phyloP scores from a whole-genome alignment of 192 early-diverging fungal genomes.

The Spinellus fusiger region DNA sequence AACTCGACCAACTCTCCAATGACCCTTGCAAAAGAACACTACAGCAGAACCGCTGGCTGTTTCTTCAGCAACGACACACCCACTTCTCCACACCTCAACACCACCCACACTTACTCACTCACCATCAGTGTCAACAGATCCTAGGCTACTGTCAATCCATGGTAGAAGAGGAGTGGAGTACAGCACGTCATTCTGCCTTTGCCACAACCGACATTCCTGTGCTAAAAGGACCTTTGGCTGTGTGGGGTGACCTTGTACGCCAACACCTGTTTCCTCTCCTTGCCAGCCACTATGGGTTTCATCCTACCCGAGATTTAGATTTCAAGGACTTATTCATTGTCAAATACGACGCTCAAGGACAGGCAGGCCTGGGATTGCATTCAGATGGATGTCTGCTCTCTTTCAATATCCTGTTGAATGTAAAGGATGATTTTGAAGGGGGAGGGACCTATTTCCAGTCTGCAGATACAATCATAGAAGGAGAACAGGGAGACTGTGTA shows the following conservation, averaged over 20 bases:
- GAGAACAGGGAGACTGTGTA: conserved; percentile 38
- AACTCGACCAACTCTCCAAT: conserved; percentile 14
- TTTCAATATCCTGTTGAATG: conserved; percentile 45
- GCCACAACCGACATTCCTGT: conserved; percentile 44
- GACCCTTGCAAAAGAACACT: conserved; percentile 14
- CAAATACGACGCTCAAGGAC: conserved; percentile 37
- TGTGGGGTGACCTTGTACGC: conserved; percentile 21
- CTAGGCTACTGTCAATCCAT: conserved; percentile 4
- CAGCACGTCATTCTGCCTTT: conserved; percentile 44
- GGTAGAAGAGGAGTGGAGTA: conserved; percentile 31
- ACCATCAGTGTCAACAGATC: conserved; percentile 23
- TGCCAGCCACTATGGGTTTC: conserved; percentile 23
- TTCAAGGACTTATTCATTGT: conserved; percentile 46
- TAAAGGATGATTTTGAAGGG: conserved; percentile 39
- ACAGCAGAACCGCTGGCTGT: conserved; percentile 4
- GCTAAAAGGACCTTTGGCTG: conserved; percentile 3
- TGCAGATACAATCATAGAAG: conserved; percentile 12
- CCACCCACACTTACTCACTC: background rate
- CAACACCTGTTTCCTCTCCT: conserved; percentile 24
- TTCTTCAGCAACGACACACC: conserved; percentile 15
- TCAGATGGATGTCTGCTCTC: conserved; percentile 52
- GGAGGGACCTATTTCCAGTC: conserved; percentile 45
- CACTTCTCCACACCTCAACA: background rate
- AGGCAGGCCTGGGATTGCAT: conserved; percentile 37
- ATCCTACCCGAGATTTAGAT: conserved; percentile 16